Evolutionary conservation across 140 eudicot genomes (phyloP).

Genomic region (Erigeron philadelphicus): DNA sequence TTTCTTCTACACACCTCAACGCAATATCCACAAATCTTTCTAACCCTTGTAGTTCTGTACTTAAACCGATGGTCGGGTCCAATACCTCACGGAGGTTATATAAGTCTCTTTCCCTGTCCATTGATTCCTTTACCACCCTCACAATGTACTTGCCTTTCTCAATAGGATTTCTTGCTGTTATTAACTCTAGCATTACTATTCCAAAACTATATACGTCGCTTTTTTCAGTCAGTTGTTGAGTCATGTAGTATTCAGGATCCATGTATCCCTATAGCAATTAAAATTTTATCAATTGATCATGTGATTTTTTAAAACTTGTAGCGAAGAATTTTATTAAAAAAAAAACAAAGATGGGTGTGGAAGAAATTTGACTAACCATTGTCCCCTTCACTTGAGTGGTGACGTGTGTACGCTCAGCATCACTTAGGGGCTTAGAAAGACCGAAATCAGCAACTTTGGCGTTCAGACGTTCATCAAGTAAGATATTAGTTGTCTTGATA

Average conservation of each 20-base stretch:
- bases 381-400: conserved; percentile 84
- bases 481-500: conserved; percentile 56
- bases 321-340: neutral
- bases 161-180: conserved; percentile 47
- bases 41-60: conserved; percentile 32
- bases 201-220: conserved; percentile 58
- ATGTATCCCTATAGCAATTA: conserved; percentile 36
- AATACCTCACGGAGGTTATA: conserved; percentile 44
- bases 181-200: conserved; percentile 46
- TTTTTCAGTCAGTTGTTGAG: conserved; percentile 47
- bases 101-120: conserved; percentile 37
- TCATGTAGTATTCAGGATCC: conserved; percentile 63
- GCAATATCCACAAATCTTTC: conserved; percentile 53
- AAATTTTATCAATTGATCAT: too few species aligned
- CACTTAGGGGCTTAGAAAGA: conserved; percentile 52
- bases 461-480: conserved; percentile 54
- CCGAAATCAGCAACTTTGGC: conserved; percentile 89
- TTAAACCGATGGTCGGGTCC: conserved; percentile 41
- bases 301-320: too few species aligned
- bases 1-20: conserved; percentile 51
- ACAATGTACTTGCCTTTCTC: conserved; percentile 52
- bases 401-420: conserved; percentile 44
- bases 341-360: neutral
- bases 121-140: conserved; percentile 38
- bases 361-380: conserved; percentile 43